Evolutionary conservation across 2,329 filamentous ascomycete species (phyloP).

Genomic region (Monosporascus sp.): DNA sequence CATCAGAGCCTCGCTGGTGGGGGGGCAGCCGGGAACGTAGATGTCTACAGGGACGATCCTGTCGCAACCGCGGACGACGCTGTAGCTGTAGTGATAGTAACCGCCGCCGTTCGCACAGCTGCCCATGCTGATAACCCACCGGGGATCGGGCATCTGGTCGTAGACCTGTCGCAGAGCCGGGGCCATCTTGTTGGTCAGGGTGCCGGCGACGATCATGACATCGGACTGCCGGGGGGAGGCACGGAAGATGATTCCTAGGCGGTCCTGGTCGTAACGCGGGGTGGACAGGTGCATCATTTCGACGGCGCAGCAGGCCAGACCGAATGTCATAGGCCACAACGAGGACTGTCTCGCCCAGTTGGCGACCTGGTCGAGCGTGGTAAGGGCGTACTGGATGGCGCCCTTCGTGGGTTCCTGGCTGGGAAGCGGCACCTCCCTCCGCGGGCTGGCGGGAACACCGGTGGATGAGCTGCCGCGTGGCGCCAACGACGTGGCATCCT

Average conservation of each 20-base stretch:
- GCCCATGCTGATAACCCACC: constrained; percentile 82
- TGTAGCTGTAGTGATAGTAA: constrained; percentile 85
- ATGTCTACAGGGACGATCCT: constrained; percentile 74
- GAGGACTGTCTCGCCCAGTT: constrained; percentile 85
- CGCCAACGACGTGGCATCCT: constrained; percentile 53
- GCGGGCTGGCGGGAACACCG: constrained; percentile 49
- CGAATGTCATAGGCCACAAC: constrained; percentile 85
- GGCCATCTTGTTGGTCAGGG: constrained; percentile 94
- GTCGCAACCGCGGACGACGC: constrained; percentile 69
- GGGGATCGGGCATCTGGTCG: constrained; percentile 90
- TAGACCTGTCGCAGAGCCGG: constrained; percentile 86
- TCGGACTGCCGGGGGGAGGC: constrained; percentile 83
- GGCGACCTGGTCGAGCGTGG: constrained; percentile 70
- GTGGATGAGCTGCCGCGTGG: constrained; percentile 39
- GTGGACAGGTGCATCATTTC: constrained; percentile 93
- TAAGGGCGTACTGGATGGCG: constrained; percentile 80
- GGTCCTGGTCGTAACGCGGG: constrained; percentile 84
- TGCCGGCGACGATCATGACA: constrained; percentile 91
- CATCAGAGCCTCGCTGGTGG: constrained; percentile 57
- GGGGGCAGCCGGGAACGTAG: constrained; percentile 72
- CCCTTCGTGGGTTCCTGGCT: constrained; percentile 78
- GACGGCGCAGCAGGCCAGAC: constrained; percentile 80
- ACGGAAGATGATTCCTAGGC: constrained; percentile 85
- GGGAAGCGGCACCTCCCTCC: constrained; percentile 68
- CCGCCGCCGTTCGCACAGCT: constrained; percentile 80